Percentiles rank a stretch among this genome's conserved stretches.
These are phyloP conservation scores for Lojkania enalia DNA, from an alignment of 2,329 filamentous ascomycete species.

Conservation along the genomic window DNA sequence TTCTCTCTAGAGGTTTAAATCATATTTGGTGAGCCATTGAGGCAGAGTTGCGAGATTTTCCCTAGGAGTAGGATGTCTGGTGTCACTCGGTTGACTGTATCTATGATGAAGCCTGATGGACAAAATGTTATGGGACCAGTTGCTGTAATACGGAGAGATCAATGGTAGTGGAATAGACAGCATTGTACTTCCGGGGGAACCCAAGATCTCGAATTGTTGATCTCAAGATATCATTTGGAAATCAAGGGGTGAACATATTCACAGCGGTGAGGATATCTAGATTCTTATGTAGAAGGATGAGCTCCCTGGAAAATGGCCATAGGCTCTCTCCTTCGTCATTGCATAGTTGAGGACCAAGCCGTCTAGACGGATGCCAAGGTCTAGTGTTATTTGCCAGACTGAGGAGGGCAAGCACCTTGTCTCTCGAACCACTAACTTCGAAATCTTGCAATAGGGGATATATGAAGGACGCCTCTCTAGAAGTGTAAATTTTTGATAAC, in stretches of 20 bases:
- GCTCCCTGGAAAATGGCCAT: constrained; percentile 11
- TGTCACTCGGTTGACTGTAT: background rate
- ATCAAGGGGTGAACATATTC: constrained; percentile 15
- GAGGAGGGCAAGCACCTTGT: constrained; percentile 16
- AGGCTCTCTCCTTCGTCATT: constrained; percentile 11
- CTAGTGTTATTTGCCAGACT: constrained; percentile 19
- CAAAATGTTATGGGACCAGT: background rate
- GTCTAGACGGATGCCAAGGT: no score
- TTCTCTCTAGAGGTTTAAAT: background rate
- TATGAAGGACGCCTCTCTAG: no score
- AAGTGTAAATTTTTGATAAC: no score
- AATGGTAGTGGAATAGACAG: constrained; percentile 7
- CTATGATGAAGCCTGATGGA: background rate
- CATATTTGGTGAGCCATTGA: background rate
- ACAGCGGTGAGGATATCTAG: constrained; percentile 15
- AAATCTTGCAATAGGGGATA: no score
- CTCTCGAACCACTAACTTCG: constrained; percentile 14
- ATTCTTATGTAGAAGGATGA: constrained; percentile 7
- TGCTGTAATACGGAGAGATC: background rate
- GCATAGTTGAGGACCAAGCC: no score
- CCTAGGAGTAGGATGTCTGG: background rate
- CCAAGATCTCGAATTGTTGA: constrained; percentile 18
- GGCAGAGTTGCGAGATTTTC: background rate
- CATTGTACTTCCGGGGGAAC: constrained; percentile 18
- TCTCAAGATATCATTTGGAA: constrained; percentile 15